Conservation (phyloP, 352 stramenopile species). For the Thraustochytrium sp. region DNA sequence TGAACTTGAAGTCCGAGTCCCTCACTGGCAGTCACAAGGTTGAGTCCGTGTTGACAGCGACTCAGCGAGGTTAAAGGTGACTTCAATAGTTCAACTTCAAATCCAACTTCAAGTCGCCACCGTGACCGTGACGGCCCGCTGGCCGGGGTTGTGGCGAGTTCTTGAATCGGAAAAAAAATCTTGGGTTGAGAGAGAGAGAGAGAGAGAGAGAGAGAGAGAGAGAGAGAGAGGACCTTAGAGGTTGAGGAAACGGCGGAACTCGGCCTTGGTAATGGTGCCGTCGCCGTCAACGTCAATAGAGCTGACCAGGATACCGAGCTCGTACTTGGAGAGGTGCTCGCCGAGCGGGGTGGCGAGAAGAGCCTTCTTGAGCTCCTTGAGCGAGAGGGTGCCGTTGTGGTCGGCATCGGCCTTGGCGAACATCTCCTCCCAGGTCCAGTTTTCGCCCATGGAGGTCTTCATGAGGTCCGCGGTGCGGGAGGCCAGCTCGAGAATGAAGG, state of each 20-base stretch:
- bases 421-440: background rate
- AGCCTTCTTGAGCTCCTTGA: slow-evolving; percentile 37
- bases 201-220: background rate
- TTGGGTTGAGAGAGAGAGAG: background rate
- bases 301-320: slow-evolving; percentile 20
- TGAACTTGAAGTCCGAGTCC: too few species aligned
- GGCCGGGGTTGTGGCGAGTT: too few species aligned
- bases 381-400: background rate
- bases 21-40: too few species aligned
- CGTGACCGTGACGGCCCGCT: too few species aligned
- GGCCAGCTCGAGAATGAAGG: background rate
- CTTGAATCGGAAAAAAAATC: too few species aligned
- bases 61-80: too few species aligned
- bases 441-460: background rate
- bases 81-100: background rate
- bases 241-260: slow-evolving; percentile 42
- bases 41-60: too few species aligned
- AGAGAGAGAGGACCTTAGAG: background rate
- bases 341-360: background rate
- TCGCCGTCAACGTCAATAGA: slow-evolving; percentile 33
- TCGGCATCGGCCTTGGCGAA: background rate
- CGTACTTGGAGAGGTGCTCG: slow-evolving; percentile 20
- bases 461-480: background rate
- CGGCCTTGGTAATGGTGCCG: background rate
- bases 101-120: background rate